These are phyloP conservation scores for Sporisorium reilianum DNA, from an alignment of 1,284 basidiomycete genomes.

Conservation along the genomic window DNA sequence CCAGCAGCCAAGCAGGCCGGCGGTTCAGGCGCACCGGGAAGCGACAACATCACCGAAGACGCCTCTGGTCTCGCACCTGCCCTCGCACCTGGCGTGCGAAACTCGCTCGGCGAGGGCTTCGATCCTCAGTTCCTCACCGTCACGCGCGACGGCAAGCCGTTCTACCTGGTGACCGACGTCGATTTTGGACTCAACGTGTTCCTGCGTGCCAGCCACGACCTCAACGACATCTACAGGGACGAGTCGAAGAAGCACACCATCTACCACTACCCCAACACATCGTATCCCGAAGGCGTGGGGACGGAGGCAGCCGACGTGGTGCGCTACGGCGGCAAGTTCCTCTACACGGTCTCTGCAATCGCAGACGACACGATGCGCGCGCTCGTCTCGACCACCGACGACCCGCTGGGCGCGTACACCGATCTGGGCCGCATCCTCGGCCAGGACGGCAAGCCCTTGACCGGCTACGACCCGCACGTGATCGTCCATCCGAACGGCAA, in stretches of 20 bases:
- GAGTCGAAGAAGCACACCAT: conserved; percentile 31
- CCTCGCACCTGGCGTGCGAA: conserved; percentile 29
- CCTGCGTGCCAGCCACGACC: conserved; percentile 33
- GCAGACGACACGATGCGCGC: conserved; percentile 38
- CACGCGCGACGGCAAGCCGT: conserved; percentile 18
- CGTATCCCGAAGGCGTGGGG: conserved; percentile 39
- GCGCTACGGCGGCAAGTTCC: conserved; percentile 21
- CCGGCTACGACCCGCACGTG: conserved; percentile 45
- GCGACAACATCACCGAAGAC: conserved; percentile 44
- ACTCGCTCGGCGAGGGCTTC: conserved; percentile 42
- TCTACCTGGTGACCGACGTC: conserved; percentile 43
- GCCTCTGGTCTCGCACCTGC: conserved; percentile 41
- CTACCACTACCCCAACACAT: conserved; percentile 23
- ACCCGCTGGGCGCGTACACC: conserved; percentile 28
- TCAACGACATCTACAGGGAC: conserved; percentile 43
- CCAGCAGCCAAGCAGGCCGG: conserved; percentile 21
- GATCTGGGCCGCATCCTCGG: conserved; percentile 32
- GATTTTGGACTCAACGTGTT: conserved; percentile 39
- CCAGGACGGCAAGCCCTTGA: conserved; percentile 20
- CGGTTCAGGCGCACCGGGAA: conserved; percentile 25
- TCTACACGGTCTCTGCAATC: conserved; percentile 41
- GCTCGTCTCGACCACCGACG: conserved; percentile 29
- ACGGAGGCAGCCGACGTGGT: conserved; percentile 46
- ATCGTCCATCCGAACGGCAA: conserved; percentile 49
- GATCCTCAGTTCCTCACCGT: conserved; percentile 44